Percentiles rank a stretch among this genome's conserved stretches.
phyloP scores from a whole-genome alignment of 2,329 filamentous ascomycete species.

The Cytospora paraplurivora region DNA sequence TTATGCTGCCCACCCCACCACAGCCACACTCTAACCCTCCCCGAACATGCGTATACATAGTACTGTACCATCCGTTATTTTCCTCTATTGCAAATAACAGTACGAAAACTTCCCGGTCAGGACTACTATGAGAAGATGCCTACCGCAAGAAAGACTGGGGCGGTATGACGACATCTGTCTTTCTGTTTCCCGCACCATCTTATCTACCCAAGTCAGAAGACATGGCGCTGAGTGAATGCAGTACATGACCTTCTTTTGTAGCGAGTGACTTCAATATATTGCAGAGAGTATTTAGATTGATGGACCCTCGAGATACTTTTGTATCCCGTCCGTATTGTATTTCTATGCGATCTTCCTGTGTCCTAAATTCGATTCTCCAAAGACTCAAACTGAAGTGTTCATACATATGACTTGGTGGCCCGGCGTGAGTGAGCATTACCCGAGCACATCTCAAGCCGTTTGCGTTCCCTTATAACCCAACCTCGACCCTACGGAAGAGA shows the following conservation, averaged over 20 bases:
- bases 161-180: conserved; percentile 24
- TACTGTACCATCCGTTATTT: conserved; percentile 17
- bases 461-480: background rate
- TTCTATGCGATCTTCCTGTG: background rate
- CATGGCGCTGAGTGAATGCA: conserved; percentile 10
- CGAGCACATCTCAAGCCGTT: conserved; percentile 12
- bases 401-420: conserved; percentile 11
- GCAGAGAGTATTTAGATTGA: conserved; percentile 26
- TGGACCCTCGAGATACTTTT: conserved; percentile 14
- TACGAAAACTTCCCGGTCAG: conserved; percentile 32
- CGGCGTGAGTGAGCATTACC: background rate
- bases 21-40: conserved; percentile 22
- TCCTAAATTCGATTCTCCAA: conserved; percentile 6
- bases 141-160: conserved; percentile 15
- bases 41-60: conserved; percentile 31
- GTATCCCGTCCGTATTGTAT: background rate
- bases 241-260: conserved; percentile 27
- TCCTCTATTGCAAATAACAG: background rate
- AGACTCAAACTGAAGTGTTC: conserved; percentile 17
- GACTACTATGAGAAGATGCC: conserved; percentile 7
- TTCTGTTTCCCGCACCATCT: conserved; percentile 34
- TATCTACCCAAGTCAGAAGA: conserved; percentile 34
- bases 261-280: conserved; percentile 10
- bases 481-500: background rate
- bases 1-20: conserved; percentile 30